These are phyloP conservation scores for Sphaerobolus stellatus DNA, from an alignment of 1,284 basidiomycete genomes.

Conservation along the genomic window DNA sequence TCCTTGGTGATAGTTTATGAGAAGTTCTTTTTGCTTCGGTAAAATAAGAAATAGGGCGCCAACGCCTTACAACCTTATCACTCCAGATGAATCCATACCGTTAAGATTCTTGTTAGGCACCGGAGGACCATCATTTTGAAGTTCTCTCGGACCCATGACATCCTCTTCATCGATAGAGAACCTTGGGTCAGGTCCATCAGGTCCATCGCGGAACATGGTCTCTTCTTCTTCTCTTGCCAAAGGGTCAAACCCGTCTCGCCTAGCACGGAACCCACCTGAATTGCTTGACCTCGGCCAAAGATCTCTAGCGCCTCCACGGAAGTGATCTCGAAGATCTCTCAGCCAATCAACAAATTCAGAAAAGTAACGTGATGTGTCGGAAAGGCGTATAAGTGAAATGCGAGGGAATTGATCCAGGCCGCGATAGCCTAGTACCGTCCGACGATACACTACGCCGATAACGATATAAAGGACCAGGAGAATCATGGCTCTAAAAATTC, in stretches of 20 bases:
- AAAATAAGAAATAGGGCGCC: no score
- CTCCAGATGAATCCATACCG: neutral
- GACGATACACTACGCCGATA: conserved; percentile 65
- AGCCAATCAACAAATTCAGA: conserved; percentile 10
- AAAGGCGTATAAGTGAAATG: conserved; percentile 7
- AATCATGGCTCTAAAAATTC: conserved; percentile 44
- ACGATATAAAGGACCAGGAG: conserved; percentile 58
- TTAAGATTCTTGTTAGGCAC: neutral
- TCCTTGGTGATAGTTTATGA: no score
- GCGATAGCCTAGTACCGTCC: conserved; percentile 58
- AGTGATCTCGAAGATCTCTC: conserved; percentile 8
- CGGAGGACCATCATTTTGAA: conserved; percentile 4
- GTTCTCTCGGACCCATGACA: conserved; percentile 1
- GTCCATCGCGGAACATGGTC: conserved; percentile 10
- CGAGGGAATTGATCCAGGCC: conserved; percentile 65
- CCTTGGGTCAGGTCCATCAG: conserved; percentile 6
- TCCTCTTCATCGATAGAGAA: conserved; percentile 11
- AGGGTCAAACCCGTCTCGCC: conserved; percentile 8
- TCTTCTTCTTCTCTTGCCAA: conserved; percentile 12
- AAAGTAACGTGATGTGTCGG: neutral
- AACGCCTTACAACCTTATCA: neutral
- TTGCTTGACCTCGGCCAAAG: conserved; percentile 6
- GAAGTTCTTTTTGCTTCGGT: no score
- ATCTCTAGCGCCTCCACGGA: conserved; percentile 11
- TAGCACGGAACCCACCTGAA: neutral